These are phyloP conservation scores for Neofusicoccum parvum DNA, from an alignment of 2,329 filamentous ascomycete species.

Conservation along the genomic window DNA sequence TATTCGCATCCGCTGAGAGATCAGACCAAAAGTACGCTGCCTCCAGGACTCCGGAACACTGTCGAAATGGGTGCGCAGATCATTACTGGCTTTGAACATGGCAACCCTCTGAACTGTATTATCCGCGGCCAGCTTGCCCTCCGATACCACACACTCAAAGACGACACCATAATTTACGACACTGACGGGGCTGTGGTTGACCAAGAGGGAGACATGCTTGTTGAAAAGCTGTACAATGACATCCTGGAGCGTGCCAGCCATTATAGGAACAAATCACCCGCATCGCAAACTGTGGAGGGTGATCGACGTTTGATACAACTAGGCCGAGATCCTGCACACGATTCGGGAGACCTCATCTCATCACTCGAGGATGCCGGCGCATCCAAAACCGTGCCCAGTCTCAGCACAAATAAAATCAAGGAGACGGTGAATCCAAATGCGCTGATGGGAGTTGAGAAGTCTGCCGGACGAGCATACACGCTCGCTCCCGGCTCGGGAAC, in stretches of 20 bases:
- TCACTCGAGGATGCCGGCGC: conserved; percentile 71
- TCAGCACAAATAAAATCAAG: conserved; percentile 32
- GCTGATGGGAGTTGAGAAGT: conserved; percentile 57
- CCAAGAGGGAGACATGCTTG: conserved; percentile 69
- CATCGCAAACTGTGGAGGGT: conserved; percentile 74
- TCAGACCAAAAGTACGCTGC: conserved; percentile 57
- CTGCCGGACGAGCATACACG: conserved; percentile 70
- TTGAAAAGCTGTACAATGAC: conserved; percentile 93
- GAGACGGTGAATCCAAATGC: conserved; percentile 30
- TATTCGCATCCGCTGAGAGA: conserved; percentile 77
- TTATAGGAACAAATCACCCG: conserved; percentile 78
- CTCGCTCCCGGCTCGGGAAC: conserved; percentile 69
- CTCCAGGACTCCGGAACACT: conserved; percentile 66
- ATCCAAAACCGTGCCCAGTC: conserved; percentile 45
- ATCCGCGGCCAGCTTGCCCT: conserved; percentile 88
- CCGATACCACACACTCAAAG: conserved; percentile 78
- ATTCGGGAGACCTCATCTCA: conserved; percentile 66
- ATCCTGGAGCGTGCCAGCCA: conserved; percentile 88
- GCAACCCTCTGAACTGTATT: conserved; percentile 89
- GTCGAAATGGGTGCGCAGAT: conserved; percentile 99
- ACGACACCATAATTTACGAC: conserved; percentile 87
- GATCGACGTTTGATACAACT: conserved; percentile 80
- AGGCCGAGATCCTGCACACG: conserved; percentile 69
- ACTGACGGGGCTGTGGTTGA: conserved; percentile 77
- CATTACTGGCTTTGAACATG: conserved; percentile 92